These are phyloP conservation scores for Tetrastigma voinierianum DNA, from an alignment of 164 flowering plant genomes.

Conservation along the genomic window DNA sequence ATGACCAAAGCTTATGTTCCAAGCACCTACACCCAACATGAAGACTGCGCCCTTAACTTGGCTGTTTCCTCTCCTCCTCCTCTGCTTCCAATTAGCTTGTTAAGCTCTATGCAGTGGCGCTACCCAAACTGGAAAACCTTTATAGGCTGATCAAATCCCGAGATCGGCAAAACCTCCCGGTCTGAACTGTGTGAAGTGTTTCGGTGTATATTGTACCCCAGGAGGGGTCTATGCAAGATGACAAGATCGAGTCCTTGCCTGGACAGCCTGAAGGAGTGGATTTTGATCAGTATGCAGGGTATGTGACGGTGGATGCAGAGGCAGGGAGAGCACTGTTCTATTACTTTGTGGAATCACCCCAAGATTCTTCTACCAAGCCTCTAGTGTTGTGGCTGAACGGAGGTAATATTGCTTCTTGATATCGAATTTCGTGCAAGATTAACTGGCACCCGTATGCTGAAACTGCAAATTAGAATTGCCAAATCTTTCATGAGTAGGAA, in stretches of 20 bases:
- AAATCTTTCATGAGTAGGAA: too few species aligned
- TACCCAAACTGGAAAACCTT: conserved; percentile 8
- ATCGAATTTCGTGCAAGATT: neutral
- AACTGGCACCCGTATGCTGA: too few species aligned
- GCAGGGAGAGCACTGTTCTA: conserved; percentile 51
- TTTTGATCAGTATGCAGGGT: conserved; percentile 60
- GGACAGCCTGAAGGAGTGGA: conserved; percentile 52
- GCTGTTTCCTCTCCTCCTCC: neutral
- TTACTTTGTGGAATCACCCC: conserved; percentile 38
- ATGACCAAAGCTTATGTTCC: neutral
- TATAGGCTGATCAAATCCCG: conserved; percentile 10
- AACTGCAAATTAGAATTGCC: too few species aligned
- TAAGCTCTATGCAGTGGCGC: conserved; percentile 3
- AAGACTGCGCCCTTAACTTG: neutral
- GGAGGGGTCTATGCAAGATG: conserved; percentile 34
- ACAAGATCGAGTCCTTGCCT: conserved; percentile 42
- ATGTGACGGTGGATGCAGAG: conserved; percentile 41
- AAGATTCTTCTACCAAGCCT: conserved; percentile 27
- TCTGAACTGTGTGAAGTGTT: too few species aligned
- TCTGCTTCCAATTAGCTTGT: neutral
- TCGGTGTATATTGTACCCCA: conserved; percentile 26
- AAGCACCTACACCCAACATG: neutral
- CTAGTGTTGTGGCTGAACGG: conserved; percentile 45
- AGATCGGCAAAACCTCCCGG: conserved; percentile 1
- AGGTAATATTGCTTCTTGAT: conserved; percentile 30